Evolutionary conservation across 192 early-diverging fungal species (phyloP), one percentile per base, ranked within the genome.

Genomic region (Linnemannia schmuckeri): DNA sequence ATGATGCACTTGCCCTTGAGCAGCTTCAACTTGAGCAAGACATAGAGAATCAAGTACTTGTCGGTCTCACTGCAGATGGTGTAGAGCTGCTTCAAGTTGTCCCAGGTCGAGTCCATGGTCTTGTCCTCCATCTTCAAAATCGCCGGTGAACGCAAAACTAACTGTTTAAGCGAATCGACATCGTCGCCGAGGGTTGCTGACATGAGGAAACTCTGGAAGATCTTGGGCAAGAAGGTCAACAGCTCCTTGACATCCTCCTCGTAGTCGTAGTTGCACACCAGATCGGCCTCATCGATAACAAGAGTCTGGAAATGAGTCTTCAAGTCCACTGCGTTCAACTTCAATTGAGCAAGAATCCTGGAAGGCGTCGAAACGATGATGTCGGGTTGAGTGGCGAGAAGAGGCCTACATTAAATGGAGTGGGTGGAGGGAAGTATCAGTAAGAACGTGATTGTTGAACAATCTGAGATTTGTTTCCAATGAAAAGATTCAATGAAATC

Each of bases 271-370:
- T 96, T 97, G 70, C 98, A 88, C 2, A 99, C 94, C 72, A 99
- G 88, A 89, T 99, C 98, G 0, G 97, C 97, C 89, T 99, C 98
- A 74, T 99, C 98, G 63, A 99, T 96, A 24, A 99, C 96, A 63
- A 99, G 91, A 15, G 94, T 95, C 74, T 97, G 95, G 54, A 81
- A 81, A 33, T 88, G 83, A n/a, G 82, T 76, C 46, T 85, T 78
- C 49, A 77, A 49, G 13, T 77, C 68, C 61, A 76, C 80, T 61
- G 83, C 88, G 68, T 90, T 92, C 90, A 93, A 73, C 55, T 93
- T 93, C 7, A 99, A 83, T 78, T 97, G 97, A 46, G 94, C 91
- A 46, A 97, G 91, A 72, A 95, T 92, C 83, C 93, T 94, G 46
- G 93, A 94, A 13, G 98, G 97, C 46, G 98, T 99, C 6, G 96